Base-by-base conservation (phyloP, 371 early-diverging fungal genomes). In the Dinochytrium kinnereticum region DNA sequence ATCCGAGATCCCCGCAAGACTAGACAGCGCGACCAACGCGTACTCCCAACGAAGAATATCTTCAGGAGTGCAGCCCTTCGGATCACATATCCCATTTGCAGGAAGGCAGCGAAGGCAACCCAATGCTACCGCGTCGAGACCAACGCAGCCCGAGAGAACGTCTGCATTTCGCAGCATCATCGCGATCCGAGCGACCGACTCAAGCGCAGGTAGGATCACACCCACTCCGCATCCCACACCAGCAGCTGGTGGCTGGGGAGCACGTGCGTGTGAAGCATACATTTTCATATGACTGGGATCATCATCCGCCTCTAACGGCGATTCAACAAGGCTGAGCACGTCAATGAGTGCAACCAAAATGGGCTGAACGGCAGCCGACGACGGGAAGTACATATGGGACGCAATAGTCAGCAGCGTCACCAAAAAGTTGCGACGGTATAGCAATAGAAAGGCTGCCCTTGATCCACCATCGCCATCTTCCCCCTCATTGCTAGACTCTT, bases 41-140 rank as follows among this genome's bases (percentile, higher is more conserved):
- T 17, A 44, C 26, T 66, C 66, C 66, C 66, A 66, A 13, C 38
- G 38, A 5, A 44, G 26, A 17, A 44, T 10, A 21, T 40, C 66
- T 21, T 66, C 66, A 24, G 5, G 66, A 26, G 66, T n/a, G 21
- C 7, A 15, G 2, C 2, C 2, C 19, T 66, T 44, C 7, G 66
- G 66, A 66, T 66, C 66, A 26, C 44, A 38, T 10, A 40, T 30
- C 15, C 49, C 44, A 17, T 5, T 44, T n/a, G 15, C 2, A 15
- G 66, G 66, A 2, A 66, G 26, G 66, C 66, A 66, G 2, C 66
- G 38, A 39, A 66, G 17, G 44, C 44, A 38, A 5, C 44, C n/a
- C 7, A 21, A 24, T 3, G 44, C 38, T 10, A 66, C 19, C 28
- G 24, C 28, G 28, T 40, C 49, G 10, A 66, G 44, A 15, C 49